phyloP scores from a whole-genome alignment of 331 rosid species.

The Acacia pycnantha region DNA sequence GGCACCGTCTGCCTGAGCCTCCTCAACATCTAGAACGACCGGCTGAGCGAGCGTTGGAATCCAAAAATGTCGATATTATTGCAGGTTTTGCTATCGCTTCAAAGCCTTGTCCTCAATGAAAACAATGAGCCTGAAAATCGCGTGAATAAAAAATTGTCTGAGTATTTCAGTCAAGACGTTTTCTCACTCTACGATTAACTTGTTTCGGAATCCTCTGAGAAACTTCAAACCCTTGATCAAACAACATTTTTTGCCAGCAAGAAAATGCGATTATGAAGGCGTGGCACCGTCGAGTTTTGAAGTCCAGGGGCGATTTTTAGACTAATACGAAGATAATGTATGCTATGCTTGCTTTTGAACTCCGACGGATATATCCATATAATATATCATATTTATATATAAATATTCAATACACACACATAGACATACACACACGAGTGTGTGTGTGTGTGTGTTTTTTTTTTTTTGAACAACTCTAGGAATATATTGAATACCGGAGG shows the following conservation, averaged over 20 bases:
- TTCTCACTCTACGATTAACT: conserved; percentile 27
- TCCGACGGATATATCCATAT: no score
- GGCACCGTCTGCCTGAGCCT: conserved; percentile 59
- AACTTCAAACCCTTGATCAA: conserved; percentile 36
- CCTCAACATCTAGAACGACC: conserved; percentile 54
- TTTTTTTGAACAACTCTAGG: no score
- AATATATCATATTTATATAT: no score
- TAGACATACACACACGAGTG: no score
- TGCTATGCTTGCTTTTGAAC: no score
- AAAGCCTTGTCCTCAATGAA: conserved; percentile 62
- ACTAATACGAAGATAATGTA: no score
- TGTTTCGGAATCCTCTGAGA: conserved; percentile 35
- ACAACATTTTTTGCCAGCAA: conserved; percentile 27
- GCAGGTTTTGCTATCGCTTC: conserved; percentile 60
- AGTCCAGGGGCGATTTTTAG: no score
- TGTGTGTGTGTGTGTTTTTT: no score
- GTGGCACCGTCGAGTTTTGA: no score
- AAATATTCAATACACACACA: no score
- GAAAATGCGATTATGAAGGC: no score
- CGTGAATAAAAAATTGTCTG: conserved; percentile 2
- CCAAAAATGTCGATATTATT: conserved; percentile 47
- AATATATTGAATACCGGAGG: no score
- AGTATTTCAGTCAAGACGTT: conserved; percentile 32
- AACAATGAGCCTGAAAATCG: conserved; percentile 50
- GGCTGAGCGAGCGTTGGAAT: conserved; percentile 46